Percentiles rank a stretch among this genome's conserved stretches.
Evolutionary conservation across 192 early-diverging fungal genomes (phyloP).

Genomic region (Kappamyces sp.): DNA sequence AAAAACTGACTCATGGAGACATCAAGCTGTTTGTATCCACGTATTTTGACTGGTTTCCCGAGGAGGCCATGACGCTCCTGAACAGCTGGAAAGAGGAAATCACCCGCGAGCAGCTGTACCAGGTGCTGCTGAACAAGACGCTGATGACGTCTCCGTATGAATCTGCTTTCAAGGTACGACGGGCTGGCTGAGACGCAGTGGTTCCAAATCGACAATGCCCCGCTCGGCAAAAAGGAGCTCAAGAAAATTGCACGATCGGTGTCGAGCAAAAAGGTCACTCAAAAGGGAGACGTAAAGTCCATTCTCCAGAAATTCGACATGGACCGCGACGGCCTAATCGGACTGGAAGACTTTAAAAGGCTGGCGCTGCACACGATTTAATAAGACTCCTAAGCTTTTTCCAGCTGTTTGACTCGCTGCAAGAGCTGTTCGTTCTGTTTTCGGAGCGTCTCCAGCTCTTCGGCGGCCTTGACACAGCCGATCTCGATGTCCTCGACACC

Average conservation of each 20-base stretch:
- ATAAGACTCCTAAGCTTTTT: background rate
- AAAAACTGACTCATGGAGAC: slow-evolving; percentile 15
- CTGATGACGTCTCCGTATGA: slow-evolving; percentile 28
- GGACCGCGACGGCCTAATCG: slow-evolving; percentile 39
- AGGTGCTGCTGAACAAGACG: slow-evolving; percentile 27
- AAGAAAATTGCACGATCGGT: slow-evolving; percentile 23
- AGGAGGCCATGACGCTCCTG: slow-evolving; percentile 17
- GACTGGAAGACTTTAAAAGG: slow-evolving; percentile 40
- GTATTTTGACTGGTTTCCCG: slow-evolving; percentile 14
- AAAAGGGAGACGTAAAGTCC: slow-evolving; percentile 32
- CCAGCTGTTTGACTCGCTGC: slow-evolving; percentile 9
- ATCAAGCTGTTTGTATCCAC: slow-evolving; percentile 11
- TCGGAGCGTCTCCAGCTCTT: background rate
- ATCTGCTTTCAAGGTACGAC: slow-evolving; percentile 34
- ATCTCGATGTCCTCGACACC: slow-evolving; percentile 12
- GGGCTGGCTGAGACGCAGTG: background rate
- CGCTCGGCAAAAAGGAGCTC: slow-evolving; percentile 21
- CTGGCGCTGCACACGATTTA: slow-evolving; percentile 29
- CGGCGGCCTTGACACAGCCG: slow-evolving; percentile 9
- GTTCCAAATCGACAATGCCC: slow-evolving; percentile 1
- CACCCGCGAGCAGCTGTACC: slow-evolving; percentile 36
- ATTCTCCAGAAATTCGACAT: slow-evolving; percentile 35
- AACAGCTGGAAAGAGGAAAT: slow-evolving; percentile 37
- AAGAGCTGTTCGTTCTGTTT: slow-evolving; percentile 11
- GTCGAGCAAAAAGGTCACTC: slow-evolving; percentile 25